A percentile compares a stretch with the other conserved stretches of the same genome.
These are phyloP conservation scores for Schizophyllum amplum DNA, from an alignment of 1,284 basidiomycete genomes.

Conservation along the genomic window DNA sequence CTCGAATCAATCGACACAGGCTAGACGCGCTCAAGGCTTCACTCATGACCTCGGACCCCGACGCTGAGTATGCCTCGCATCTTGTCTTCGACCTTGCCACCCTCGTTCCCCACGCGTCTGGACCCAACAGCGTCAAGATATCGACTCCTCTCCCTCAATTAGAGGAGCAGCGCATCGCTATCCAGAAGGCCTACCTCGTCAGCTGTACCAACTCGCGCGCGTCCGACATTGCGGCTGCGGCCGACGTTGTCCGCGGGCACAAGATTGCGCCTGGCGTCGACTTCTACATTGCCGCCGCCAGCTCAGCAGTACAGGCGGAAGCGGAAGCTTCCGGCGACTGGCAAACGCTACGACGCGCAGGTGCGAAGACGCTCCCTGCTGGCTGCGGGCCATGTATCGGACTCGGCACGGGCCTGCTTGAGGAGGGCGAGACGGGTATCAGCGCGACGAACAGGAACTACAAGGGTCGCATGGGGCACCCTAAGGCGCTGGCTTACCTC, in stretches of 20 bases:
- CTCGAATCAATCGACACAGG: slow-evolving; percentile 75
- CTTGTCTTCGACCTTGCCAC: slow-evolving; percentile 91
- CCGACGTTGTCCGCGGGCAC: slow-evolving; percentile 79
- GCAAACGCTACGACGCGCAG: slow-evolving; percentile 79
- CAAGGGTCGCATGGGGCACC: slow-evolving; percentile 97
- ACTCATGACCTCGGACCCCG: slow-evolving; percentile 59
- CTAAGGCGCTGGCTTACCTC: slow-evolving; percentile 92
- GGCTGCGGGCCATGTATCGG: slow-evolving; percentile 99
- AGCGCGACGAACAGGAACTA: slow-evolving; percentile 99
- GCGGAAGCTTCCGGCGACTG: slow-evolving; percentile 84
- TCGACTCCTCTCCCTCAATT: slow-evolving; percentile 86
- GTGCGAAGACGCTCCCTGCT: slow-evolving; percentile 88
- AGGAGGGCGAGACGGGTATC: slow-evolving; percentile 94
- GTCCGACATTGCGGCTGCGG: slow-evolving; percentile 91
- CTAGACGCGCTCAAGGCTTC: slow-evolving; percentile 56
- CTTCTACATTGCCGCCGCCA: slow-evolving; percentile 96
- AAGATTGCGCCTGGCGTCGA: slow-evolving; percentile 88
- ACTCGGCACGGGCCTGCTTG: slow-evolving; percentile 84
- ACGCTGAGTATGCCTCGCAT: slow-evolving; percentile 82
- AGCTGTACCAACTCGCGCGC: slow-evolving; percentile 97
- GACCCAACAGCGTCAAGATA: slow-evolving; percentile 96
- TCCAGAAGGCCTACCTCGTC: slow-evolving; percentile 98
- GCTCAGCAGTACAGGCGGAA: slow-evolving; percentile 86
- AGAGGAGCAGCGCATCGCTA: slow-evolving; percentile 66
- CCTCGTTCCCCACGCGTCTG: slow-evolving; percentile 91